Evolutionary conservation across 2,329 filamentous ascomycete genomes (phyloP).

Genomic region (Trichoderma oligosporum): DNA sequence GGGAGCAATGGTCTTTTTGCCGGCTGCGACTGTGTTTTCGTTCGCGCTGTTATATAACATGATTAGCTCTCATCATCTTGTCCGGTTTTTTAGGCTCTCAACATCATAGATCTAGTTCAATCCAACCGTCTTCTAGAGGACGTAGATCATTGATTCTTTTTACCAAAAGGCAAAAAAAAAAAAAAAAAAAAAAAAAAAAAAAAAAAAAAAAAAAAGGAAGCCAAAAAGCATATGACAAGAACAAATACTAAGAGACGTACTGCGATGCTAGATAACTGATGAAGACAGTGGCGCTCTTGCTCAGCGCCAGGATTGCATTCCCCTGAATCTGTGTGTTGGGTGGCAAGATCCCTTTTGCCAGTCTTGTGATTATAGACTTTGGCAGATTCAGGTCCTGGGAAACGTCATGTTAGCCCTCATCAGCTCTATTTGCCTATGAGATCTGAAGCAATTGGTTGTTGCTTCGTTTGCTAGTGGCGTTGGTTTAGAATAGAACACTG

Average conservation of each 20-base stretch:
- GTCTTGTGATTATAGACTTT: conserved; percentile 74
- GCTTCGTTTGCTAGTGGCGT: too few relatives aligned
- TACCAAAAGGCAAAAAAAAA: neutral
- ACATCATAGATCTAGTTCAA: neutral
- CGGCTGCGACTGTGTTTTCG: conserved; percentile 61
- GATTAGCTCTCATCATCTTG: neutral
- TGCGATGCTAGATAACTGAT: conserved; percentile 73
- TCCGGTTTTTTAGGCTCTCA: neutral
- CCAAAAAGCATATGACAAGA: neutral
- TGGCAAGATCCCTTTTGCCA: conserved; percentile 76
- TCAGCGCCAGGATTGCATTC: conserved; percentile 74
- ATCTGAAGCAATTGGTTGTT: too few relatives aligned
- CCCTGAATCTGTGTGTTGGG: conserved; percentile 80
- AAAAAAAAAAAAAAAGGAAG: neutral
- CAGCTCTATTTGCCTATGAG: too few relatives aligned
- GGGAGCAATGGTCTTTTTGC: conserved; percentile 75
- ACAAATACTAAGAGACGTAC: conserved; percentile 46
- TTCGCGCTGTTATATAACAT: conserved; percentile 56
- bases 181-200: neutral
- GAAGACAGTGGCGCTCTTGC: conserved; percentile 78
- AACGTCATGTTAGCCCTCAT: neutral
- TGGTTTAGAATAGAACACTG: too few relatives aligned
- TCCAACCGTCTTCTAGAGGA: too few relatives aligned
- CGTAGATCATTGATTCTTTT: neutral
- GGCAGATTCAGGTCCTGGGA: conserved; percentile 68